Percentiles rank a stretch among this genome's conserved stretches.
Conservation (phyloP, 768 basidiomycete genomes). For the Mrakia gelida region DNA sequence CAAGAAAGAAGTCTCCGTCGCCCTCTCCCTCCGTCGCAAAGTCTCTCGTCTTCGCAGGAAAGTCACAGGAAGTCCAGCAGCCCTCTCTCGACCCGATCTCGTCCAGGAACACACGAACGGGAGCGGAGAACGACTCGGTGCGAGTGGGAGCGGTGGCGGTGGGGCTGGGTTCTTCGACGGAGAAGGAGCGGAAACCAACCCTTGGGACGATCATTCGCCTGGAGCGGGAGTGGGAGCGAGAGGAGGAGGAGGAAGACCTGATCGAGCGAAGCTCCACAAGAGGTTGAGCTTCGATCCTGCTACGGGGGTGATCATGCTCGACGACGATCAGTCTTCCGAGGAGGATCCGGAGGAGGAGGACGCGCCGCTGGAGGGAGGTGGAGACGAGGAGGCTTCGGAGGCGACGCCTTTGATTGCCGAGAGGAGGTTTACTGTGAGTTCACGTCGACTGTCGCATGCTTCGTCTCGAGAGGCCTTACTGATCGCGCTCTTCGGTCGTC, state of each 20-base stretch:
- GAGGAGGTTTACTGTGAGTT: conserved; percentile 14
- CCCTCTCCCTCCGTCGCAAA: conserved; percentile 18
- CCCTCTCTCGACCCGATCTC: neutral
- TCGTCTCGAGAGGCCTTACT: neutral
- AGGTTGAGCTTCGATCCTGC: conserved; percentile 27
- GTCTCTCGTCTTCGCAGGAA: conserved; percentile 4
- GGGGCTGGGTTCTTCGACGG: neutral
- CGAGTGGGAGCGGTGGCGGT: neutral
- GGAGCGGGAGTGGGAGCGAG: neutral
- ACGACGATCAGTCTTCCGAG: conserved; percentile 55
- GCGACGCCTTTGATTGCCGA: conserved; percentile 17
- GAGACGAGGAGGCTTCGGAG: conserved; percentile 31
- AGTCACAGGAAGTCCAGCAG: neutral
- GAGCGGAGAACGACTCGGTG: conserved; percentile 5
- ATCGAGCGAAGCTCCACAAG: neutral
- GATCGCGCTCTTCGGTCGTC: neutral
- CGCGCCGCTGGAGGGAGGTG: conserved; percentile 41
- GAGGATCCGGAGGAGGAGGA: conserved; percentile 58
- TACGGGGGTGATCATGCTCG: conserved; percentile 75
- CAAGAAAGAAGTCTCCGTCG: conserved; percentile 13
- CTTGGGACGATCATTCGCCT: neutral
- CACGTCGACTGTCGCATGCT: neutral
- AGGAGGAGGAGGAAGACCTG: neutral
- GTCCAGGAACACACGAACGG: conserved; percentile 10
- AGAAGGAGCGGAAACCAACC: neutral